A percentile compares a stretch with the other conserved stretches of the same genome.
Conservation (phyloP, 2,329 filamentous ascomycete species). For the Ophiostoma montium region DNA sequence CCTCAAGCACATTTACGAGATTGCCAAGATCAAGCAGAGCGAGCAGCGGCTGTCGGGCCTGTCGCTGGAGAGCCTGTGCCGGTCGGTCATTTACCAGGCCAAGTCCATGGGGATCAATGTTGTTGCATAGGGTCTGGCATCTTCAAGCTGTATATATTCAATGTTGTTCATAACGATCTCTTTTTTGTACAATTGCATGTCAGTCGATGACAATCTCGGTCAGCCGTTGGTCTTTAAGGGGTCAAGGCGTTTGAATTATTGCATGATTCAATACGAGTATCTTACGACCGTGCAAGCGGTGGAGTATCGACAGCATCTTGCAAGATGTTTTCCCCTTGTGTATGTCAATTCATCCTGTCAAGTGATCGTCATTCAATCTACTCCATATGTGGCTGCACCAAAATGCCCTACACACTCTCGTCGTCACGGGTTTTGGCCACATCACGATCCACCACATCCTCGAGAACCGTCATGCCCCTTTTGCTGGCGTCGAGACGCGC, state of each 20-base stretch:
- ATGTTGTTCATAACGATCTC: too few species aligned
- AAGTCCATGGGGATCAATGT: slow-evolving; percentile 64
- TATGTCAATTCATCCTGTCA: too few species aligned
- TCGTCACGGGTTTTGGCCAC: slow-evolving; percentile 4
- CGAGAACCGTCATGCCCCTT: slow-evolving; percentile 8
- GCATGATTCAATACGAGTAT: too few species aligned
- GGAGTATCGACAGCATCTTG: too few species aligned
- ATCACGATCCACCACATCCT: slow-evolving; percentile 11
- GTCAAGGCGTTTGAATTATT: too few species aligned
- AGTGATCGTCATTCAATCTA: too few species aligned
- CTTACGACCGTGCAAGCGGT: too few species aligned
- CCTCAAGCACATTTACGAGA: slow-evolving; percentile 94
- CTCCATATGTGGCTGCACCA: too few species aligned
- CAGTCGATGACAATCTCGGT: too few species aligned
- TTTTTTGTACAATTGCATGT: too few species aligned
- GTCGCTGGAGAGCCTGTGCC: slow-evolving; percentile 56
- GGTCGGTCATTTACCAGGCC: slow-evolving; percentile 58
- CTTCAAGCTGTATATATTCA: background rate
- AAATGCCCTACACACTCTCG: background rate
- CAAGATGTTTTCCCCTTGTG: too few species aligned
- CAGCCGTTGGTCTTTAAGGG: too few species aligned
- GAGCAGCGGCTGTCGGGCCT: slow-evolving; percentile 62
- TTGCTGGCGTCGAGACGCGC: slow-evolving; percentile 7
- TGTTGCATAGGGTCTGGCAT: slow-evolving; percentile 33
- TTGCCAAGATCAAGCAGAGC: slow-evolving; percentile 86